A percentile compares a stretch with the other conserved stretches of the same genome.
phyloP scores from a whole-genome alignment of 768 basidiomycete species.

The Psilocybe tampanensis region DNA sequence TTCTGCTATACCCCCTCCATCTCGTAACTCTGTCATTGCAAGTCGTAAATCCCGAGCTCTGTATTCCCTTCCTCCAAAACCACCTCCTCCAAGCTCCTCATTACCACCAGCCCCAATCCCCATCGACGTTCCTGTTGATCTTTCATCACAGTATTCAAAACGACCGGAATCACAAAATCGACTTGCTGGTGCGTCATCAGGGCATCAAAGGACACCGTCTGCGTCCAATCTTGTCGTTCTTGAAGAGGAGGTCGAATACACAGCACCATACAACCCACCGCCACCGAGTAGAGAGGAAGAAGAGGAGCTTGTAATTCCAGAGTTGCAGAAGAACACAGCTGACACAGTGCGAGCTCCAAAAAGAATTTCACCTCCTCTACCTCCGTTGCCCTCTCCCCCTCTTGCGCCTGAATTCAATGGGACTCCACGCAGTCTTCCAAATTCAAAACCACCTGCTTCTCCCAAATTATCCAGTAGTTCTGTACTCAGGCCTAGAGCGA shows the following conservation, averaged over 20 bases:
- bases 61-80: conserved; percentile 65
- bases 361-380: conserved; percentile 66
- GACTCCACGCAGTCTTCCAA: conserved; percentile 33
- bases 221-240: conserved; percentile 55
- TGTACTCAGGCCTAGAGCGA: conserved; percentile 57
- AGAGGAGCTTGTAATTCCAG: conserved; percentile 16
- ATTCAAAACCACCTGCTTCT: conserved; percentile 46
- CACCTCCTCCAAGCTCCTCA: conserved; percentile 63
- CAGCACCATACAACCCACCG: conserved; percentile 14
- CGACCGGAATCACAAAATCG: conserved; percentile 31
- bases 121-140: conserved; percentile 30
- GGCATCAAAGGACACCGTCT: conserved; percentile 47
- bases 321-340: conserved; percentile 33
- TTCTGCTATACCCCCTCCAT: conserved; percentile 14
- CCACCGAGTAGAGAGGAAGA: neutral
- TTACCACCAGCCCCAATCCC: conserved; percentile 59
- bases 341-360: conserved; percentile 46
- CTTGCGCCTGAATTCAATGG: conserved; percentile 28
- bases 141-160: conserved; percentile 26
- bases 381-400: conserved; percentile 59
- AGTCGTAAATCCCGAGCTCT: conserved; percentile 51
- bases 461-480: conserved; percentile 47
- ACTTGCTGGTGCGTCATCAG: conserved; percentile 33
- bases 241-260: conserved; percentile 59
- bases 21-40: conserved; percentile 36